Evolutionary conservation across 257 asterid genomes (phyloP), one percentile per base, ranked within the genome.

Genomic region (Catharanthus roseus): DNA sequence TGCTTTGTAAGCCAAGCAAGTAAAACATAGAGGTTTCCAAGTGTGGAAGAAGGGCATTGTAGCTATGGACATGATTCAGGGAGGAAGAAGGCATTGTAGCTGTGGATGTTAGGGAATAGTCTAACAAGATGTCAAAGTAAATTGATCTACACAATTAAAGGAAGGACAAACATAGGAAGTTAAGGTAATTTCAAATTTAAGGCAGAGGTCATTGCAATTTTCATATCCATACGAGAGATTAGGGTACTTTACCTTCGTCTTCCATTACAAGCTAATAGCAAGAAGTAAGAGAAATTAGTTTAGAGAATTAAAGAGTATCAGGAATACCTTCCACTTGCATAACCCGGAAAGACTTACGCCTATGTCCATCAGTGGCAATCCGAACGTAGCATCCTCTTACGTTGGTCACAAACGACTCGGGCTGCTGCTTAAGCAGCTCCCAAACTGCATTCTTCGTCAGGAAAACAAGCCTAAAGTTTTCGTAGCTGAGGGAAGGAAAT

Each of bases 261-360:
- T 50, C n/a, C n/a, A 11, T 23, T 19, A 51, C 6, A 19, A 51
- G 28, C 28, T 38, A 38, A 38, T 7, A 38, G 3, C 41, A 38
- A 38, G 41, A 38, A 38, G 41, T 7, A 38, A 38, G 5, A 38
- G 7, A 38, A 38, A 33, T 10, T 19, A 50, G 19, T 50, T 29
- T 23, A 68, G 3, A 31, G 69, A 9, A 68, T 29, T 18, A 51
- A n/a, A 56, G 64, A 33, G 66, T 56, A n/a, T n/a, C n/a, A n/a
- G n/a, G n/a, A n/a, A 69, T 54, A 90, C 98, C 98, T 84, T 81
- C 77, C 76, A 93, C 89, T 85, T 83, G 96, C 85, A 82, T 68
- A 55, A 90, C 96, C 75, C 82, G 86, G 75, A 75, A 75, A 75
- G 79, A 67, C 41, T 49, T 61, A 77, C 72, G 82, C 50, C 80